Evolutionary conservation across 371 early-diverging fungal genomes (phyloP), one percentile per base, ranked within the genome.

Genomic region (Conidiobolus coronatus): DNA sequence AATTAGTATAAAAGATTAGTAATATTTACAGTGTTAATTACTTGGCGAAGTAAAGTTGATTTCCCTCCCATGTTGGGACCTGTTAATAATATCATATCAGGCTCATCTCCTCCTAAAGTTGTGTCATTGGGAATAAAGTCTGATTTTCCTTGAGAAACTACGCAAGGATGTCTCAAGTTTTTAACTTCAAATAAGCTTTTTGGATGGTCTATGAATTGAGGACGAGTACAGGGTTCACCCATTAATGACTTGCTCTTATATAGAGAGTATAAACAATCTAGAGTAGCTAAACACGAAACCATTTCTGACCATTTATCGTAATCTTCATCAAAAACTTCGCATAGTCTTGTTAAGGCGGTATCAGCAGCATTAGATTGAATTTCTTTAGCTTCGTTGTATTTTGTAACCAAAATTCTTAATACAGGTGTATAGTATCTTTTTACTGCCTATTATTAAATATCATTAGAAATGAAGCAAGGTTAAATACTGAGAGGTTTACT

Each of bases 61-160:
- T 98, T 99, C 48, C 87, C 87, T 52, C 87, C 86, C 81, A 84
- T 84, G 57, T 86, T 99, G 14, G 99, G 96, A 1, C 99, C 99
- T 0, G 99, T 97, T 40, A 99, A 58, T 2, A 99, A 68, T n/a
- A 94, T 73, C 53, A 97, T 70, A 48, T 69, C 80, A 23, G 83
- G 67, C 13, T 52, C 53, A 12, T 45, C 38, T 0, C 79, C 79
- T 8, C 91, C 92, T 2, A 96, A 68, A 13, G 57, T 48, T 0
- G 79, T 75, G 62, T 92, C 90, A 62, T 95, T 97, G 44, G 94
- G 92, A 38, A 98, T 89, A 59, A 92, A 95, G 49, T 83, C 82
- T 0, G 70, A 57, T 1, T 67, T 66, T 8, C 67, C 62, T 6
- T 72, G 71, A 7, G 69, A 60, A 8, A 65, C 65, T 23, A 86